Evolutionary conservation across 352 stramenopile genomes (phyloP).

Genomic region (Globisporangium spinosum): DNA sequence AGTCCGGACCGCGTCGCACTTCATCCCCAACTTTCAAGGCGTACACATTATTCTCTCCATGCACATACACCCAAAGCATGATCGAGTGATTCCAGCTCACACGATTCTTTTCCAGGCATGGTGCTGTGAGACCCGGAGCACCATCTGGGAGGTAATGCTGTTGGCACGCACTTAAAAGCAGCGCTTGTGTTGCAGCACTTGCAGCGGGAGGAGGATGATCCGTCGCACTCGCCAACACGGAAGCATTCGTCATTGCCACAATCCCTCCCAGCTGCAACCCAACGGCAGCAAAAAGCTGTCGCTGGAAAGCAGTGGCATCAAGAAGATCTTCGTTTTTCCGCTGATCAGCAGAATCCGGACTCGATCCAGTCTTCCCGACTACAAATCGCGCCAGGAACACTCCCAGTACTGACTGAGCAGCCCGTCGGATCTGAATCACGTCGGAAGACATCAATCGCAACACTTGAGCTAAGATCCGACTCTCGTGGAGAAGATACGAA

Average conservation of each 20-base stretch:
- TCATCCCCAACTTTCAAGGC: constrained; percentile 63
- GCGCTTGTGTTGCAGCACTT: not conserved
- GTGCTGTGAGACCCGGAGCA: constrained; percentile 37
- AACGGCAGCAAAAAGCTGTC: constrained; percentile 62
- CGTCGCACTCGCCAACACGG: not conserved
- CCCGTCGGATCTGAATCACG: constrained; percentile 35
- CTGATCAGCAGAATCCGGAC: constrained; percentile 12
- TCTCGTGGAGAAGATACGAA: constrained; percentile 65
- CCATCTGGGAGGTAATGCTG: constrained; percentile 36
- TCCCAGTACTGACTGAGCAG: constrained; percentile 53
- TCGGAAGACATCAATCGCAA: constrained; percentile 50
- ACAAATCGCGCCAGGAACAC: constrained; percentile 67
- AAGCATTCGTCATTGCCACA: constrained; percentile 25
- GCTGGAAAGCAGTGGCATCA: constrained; percentile 55
- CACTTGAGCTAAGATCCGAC: constrained; percentile 48
- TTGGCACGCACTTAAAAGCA: not conserved
- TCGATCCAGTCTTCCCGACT: constrained; percentile 25
- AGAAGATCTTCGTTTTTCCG: constrained; percentile 20
- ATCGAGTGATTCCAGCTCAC: constrained; percentile 75
- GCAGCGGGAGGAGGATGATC: not conserved
- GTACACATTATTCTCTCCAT: constrained; percentile 37
- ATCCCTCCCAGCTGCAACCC: constrained; percentile 59
- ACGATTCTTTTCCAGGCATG: constrained; percentile 25
- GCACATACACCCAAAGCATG: constrained; percentile 69
- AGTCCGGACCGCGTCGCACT: constrained; percentile 57